Evolutionary conservation across 768 basidiomycete genomes (phyloP).

Genomic region (Panaeolus cyanescens): DNA sequence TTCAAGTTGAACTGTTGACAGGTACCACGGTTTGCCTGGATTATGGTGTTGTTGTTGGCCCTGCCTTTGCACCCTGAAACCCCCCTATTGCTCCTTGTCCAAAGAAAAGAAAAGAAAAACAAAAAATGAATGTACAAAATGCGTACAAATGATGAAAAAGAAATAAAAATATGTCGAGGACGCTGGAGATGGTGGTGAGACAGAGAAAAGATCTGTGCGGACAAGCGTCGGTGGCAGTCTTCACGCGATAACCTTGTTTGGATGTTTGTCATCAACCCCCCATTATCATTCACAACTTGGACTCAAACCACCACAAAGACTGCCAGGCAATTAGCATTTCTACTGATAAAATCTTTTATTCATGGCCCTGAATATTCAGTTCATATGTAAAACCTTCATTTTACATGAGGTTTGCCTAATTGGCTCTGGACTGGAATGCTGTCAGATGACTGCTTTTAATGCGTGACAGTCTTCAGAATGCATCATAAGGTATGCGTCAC

Average conservation of each 20-base stretch:
- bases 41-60: conserved; percentile 3
- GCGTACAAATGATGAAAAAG: conserved; percentile 1
- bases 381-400: not conserved
- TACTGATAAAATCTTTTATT: not conserved
- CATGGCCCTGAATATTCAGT: not conserved
- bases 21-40: not conserved
- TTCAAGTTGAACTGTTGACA: conserved; percentile 3
- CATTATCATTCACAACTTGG: not conserved
- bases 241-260: conserved; percentile 14
- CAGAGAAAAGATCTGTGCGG: conserved; percentile 8
- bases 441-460: not conserved
- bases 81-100: not conserved
- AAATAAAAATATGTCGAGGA: conserved; percentile 13
- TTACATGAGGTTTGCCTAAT: not conserved
- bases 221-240: not conserved
- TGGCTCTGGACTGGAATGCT: not conserved
- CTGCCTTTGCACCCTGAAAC: conserved; percentile 2
- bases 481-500: not conserved
- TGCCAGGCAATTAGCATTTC: not conserved
- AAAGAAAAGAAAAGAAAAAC: not conserved
- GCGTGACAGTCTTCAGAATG: not conserved
- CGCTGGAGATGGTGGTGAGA: conserved; percentile 10
- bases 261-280: conserved; percentile 14
- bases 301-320: not conserved
- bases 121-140: conserved; percentile 8